These are phyloP conservation scores for Tephrocybe sp. DNA, from an alignment of 768 basidiomycete genomes.

Conservation along the genomic window DNA sequence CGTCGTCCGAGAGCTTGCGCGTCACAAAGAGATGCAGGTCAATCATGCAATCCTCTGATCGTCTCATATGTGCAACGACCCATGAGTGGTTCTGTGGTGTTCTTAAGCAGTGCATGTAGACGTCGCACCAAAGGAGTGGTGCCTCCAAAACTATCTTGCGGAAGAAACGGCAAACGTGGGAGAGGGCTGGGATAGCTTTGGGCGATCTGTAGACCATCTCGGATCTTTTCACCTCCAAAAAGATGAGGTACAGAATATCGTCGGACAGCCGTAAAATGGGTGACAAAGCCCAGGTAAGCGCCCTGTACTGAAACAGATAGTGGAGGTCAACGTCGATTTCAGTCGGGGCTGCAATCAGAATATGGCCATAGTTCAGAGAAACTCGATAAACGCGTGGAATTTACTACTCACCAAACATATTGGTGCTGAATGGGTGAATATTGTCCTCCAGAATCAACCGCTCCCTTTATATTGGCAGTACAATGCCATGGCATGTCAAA, in stretches of 20 bases:
- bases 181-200: background rate
- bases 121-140: conserved; percentile 2
- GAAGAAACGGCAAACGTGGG: conserved; percentile 3
- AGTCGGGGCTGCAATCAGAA: background rate
- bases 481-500: too few relatives aligned
- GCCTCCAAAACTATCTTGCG: background rate
- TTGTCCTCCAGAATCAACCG: too few relatives aligned
- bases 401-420: background rate
- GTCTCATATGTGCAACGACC: background rate
- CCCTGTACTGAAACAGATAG: background rate
- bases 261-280: background rate
- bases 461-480: too few relatives aligned
- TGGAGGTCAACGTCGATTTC: background rate
- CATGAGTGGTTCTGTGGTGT: background rate
- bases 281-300: background rate
- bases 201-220: background rate
- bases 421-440: too few relatives aligned
- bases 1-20: background rate
- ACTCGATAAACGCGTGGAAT: too few relatives aligned
- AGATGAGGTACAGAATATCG: background rate
- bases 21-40: background rate
- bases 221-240: background rate
- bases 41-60: background rate
- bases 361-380: too few relatives aligned
- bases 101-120: background rate